These are phyloP conservation scores for Parafenestella ontariensis DNA, from an alignment of 2,329 filamentous ascomycete species.

Conservation along the genomic window DNA sequence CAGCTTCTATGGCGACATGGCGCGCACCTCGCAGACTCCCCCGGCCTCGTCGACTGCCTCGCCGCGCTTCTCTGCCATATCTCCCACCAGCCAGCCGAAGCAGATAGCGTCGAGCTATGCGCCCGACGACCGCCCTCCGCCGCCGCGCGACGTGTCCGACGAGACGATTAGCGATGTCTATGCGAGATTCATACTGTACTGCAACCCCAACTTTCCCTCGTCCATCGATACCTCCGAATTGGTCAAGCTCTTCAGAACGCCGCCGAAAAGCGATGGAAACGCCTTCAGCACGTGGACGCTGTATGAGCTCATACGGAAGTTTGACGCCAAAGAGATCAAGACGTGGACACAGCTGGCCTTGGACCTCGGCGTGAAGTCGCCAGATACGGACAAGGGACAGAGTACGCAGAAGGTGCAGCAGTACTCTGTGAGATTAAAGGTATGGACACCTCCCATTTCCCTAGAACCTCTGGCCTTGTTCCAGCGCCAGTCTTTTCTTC, in stretches of 20 bases:
- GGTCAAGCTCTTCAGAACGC: constrained; percentile 76
- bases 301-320: constrained; percentile 78
- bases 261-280: constrained; percentile 87
- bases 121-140: constrained; percentile 64
- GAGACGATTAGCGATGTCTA: constrained; percentile 82
- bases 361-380: constrained; percentile 86
- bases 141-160: constrained; percentile 71
- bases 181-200: constrained; percentile 84
- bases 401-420: constrained; percentile 94
- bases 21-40: constrained; percentile 45
- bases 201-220: constrained; percentile 81
- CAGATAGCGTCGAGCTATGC: constrained; percentile 39
- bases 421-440: constrained; percentile 91
- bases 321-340: constrained; percentile 84
- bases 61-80: constrained; percentile 47
- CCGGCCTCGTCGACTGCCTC: constrained; percentile 48
- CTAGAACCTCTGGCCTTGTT: not conserved
- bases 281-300: constrained; percentile 79
- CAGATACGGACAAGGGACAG: constrained; percentile 80
- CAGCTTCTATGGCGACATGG: constrained; percentile 49
- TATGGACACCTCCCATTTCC: constrained; percentile 46
- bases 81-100: constrained; percentile 46
- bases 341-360: constrained; percentile 91
- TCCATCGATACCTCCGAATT: constrained; percentile 74
- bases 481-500: not conserved